Conservation (phyloP, 192 early-diverging fungal species). For the Podila minutissima region DNA sequence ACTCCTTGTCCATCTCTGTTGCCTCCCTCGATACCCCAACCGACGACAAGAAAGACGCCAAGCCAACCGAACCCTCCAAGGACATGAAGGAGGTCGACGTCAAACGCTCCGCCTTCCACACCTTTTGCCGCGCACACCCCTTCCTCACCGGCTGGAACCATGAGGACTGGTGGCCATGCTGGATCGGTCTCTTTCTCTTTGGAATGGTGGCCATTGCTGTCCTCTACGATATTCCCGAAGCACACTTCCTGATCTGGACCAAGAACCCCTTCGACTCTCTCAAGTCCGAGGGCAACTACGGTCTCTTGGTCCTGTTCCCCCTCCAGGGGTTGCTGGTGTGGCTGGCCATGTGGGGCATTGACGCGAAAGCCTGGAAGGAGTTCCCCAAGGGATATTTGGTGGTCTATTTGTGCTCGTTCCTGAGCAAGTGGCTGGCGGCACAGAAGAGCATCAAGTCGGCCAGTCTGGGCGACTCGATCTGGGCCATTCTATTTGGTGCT, state of each 20-base stretch:
- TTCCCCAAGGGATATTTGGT: conserved; percentile 56
- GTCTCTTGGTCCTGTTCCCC: conserved; percentile 55
- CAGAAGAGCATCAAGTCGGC: conserved; percentile 54
- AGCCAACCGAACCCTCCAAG: not conserved
- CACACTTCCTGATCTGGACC: conserved; percentile 54
- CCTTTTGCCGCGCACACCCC: conserved; percentile 16
- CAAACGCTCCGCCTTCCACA: not conserved
- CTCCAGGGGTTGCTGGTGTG: conserved; percentile 56
- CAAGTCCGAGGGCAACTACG: conserved; percentile 41
- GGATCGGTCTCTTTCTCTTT: conserved; percentile 64
- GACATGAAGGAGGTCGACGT: not conserved
- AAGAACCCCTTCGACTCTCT: conserved; percentile 59
- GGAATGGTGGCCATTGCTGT: conserved; percentile 54
- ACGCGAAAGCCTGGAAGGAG: conserved; percentile 40
- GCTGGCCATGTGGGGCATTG: conserved; percentile 47
- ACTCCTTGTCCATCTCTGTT: conserved; percentile 2
- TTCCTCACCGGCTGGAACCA: conserved; percentile 65
- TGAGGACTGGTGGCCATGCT: conserved; percentile 67
- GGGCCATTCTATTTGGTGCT: conserved; percentile 64
- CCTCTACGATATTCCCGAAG: conserved; percentile 50
- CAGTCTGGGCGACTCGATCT: conserved; percentile 62
- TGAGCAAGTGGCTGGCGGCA: conserved; percentile 60
- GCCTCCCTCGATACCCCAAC: not conserved
- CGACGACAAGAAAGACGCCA: not conserved
- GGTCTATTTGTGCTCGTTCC: conserved; percentile 53